A percentile compares a stretch with the other conserved stretches of the same genome.
Evolutionary conservation across 1,139 yeast species (phyloP).

Genomic region (Pneumocystis jirovecii): DNA sequence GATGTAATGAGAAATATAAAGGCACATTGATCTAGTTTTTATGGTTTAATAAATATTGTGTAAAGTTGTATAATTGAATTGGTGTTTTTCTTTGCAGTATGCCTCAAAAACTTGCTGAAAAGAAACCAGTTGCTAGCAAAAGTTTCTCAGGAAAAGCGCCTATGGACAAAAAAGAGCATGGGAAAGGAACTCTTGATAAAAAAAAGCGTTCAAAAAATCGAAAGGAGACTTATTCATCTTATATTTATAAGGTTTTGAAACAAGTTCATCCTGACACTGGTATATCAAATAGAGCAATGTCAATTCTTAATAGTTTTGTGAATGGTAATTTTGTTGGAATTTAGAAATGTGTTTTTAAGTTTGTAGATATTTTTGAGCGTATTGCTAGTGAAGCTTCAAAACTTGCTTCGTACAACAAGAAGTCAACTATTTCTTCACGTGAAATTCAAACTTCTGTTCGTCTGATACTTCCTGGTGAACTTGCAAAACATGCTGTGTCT

Average conservation of each 20-base stretch:
- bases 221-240: conserved; percentile 97
- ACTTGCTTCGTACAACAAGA: conserved; percentile 98
- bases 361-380: conserved; percentile 55
- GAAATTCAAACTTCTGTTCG: conserved; percentile 99
- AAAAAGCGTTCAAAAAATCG: conserved; percentile 95
- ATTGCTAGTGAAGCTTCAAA: conserved; percentile 97
- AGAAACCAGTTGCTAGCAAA: conserved; percentile 36
- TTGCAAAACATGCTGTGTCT: conserved; percentile 96
- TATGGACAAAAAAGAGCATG: conserved; percentile 90
- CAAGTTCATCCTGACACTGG: conserved; percentile 94
- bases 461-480: conserved; percentile 98
- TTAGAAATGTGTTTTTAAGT: conserved; percentile 7
- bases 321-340: conserved; percentile 49
- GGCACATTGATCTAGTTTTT: background rate
- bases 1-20: background rate
- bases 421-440: conserved; percentile 96
- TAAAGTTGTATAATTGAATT: background rate
- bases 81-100: conserved; percentile 28
- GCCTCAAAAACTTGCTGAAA: conserved; percentile 81
- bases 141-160: conserved; percentile 63
- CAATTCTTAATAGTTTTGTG: conserved; percentile 96
- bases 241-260: conserved; percentile 92
- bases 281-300: conserved; percentile 98
- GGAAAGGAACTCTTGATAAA: conserved; percentile 63
- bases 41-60: background rate